Evolutionary conservation across 2,329 filamentous ascomycete species (phyloP).

Genomic region (Biscogniauxia marginata): DNA sequence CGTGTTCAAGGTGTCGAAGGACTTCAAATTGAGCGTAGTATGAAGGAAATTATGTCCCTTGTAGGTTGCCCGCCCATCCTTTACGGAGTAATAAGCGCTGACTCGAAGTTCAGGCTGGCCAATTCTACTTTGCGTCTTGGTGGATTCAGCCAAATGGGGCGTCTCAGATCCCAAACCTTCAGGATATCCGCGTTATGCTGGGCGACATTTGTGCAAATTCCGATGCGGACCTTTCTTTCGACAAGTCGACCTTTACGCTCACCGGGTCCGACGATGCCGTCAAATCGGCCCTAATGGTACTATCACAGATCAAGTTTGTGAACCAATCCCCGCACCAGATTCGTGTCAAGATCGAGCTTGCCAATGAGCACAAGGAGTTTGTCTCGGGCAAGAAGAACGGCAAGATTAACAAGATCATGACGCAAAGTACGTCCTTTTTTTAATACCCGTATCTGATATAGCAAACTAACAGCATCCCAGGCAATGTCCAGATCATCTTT

Average conservation of each 20-base stretch:
- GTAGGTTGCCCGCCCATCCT: slow-evolving; percentile 49
- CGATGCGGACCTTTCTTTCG: slow-evolving; percentile 90
- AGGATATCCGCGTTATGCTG: slow-evolving; percentile 86
- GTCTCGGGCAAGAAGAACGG: slow-evolving; percentile 99
- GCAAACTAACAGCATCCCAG: slow-evolving; percentile 37
- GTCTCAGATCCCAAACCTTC: slow-evolving; percentile 56
- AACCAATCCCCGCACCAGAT: slow-evolving; percentile 87
- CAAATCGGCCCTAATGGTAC: slow-evolving; percentile 90
- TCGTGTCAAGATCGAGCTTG: slow-evolving; percentile 95
- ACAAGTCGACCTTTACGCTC: slow-evolving; percentile 90
- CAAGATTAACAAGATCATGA: slow-evolving; percentile 99
- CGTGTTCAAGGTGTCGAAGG: slow-evolving; percentile 92
- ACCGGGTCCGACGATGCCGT: slow-evolving; percentile 96
- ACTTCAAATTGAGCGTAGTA: slow-evolving; percentile 89
- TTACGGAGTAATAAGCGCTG: slow-evolving; percentile 6
- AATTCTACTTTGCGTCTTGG: slow-evolving; percentile 98
- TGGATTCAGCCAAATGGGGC: slow-evolving; percentile 80
- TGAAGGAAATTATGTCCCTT: slow-evolving; percentile 92
- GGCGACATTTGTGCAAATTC: slow-evolving; percentile 96
- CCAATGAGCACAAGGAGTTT: slow-evolving; percentile 99
- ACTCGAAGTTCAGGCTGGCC: slow-evolving; percentile 65
- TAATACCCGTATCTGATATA: neutral
- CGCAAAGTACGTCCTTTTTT: slow-evolving; percentile 66
- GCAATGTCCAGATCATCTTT: slow-evolving; percentile 97
- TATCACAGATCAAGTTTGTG: slow-evolving; percentile 88